These are phyloP conservation scores for Chlorella vulgaris DNA, from an alignment of 139 green algal species.

Conservation along the genomic window DNA sequence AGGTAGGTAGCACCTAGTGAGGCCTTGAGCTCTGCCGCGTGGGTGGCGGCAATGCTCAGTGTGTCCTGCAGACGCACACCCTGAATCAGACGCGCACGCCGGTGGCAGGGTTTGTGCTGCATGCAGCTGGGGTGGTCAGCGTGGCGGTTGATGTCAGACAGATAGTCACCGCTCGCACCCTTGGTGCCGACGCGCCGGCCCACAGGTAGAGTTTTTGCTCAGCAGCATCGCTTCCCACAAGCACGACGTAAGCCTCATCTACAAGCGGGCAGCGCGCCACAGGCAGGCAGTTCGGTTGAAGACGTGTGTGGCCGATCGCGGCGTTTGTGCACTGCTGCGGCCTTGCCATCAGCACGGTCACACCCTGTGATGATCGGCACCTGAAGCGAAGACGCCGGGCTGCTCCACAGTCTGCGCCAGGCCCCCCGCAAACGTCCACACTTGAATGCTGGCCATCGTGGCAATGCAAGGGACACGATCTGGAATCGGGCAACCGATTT, in stretches of 20 bases:
- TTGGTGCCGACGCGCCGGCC: background rate
- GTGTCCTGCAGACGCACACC: constrained; percentile 18
- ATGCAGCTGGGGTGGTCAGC: background rate
- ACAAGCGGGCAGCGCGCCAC: background rate
- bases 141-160: background rate
- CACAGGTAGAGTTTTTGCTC: constrained; percentile 31
- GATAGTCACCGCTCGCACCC: constrained; percentile 24
- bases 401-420: background rate
- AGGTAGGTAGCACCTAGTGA: constrained; percentile 4
- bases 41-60: constrained; percentile 15
- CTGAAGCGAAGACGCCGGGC: background rate
- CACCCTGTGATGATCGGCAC: background rate
- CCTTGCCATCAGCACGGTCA: background rate
- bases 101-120: too few species aligned
- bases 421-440: background rate
- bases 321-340: too few species aligned
- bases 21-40: constrained; percentile 17
- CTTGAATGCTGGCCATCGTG: background rate
- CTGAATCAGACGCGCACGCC: too few species aligned
- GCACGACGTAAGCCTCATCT: constrained; percentile 33
- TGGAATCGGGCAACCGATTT: too few species aligned
- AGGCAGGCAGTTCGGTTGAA: background rate
- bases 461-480: too few species aligned
- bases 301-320: too few species aligned
- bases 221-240: background rate